phyloP scores from a whole-genome alignment of 2,329 filamentous ascomycete genomes.

The Polychaeton citri region DNA sequence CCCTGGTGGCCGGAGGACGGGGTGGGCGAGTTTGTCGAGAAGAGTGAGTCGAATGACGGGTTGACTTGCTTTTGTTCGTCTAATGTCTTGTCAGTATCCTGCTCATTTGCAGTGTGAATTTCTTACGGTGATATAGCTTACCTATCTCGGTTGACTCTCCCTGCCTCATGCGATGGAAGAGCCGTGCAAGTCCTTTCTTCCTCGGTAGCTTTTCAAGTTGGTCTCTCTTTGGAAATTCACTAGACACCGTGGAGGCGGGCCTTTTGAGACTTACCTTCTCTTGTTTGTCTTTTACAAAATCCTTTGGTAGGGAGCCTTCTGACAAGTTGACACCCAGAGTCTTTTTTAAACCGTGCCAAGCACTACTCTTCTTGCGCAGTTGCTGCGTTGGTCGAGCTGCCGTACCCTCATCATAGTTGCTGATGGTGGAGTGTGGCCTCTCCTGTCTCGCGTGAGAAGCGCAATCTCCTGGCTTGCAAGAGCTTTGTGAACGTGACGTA shows the following conservation, averaged over 20 bases:
- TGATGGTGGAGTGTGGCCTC: too few species aligned
- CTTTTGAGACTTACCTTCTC: too few species aligned
- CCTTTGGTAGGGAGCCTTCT: conserved; percentile 11
- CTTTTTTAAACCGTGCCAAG: background rate
- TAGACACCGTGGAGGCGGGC: conserved; percentile 19
- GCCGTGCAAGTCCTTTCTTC: conserved; percentile 7
- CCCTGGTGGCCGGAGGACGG: conserved; percentile 35
- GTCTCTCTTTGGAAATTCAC: conserved; percentile 26
- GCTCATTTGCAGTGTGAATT: too few species aligned
- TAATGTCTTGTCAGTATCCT: too few species aligned
- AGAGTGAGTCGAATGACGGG: conserved; percentile 16
- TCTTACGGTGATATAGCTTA: too few species aligned
- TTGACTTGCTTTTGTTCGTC: conserved; percentile 10
- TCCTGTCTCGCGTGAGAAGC: too few species aligned
- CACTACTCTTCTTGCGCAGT: background rate
- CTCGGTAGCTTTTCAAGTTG: conserved; percentile 2
- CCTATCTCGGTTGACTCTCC: conserved; percentile 5
- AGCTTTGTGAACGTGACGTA: too few species aligned
- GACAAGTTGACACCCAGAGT: background rate
- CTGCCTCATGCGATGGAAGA: background rate
- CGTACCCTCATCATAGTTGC: too few species aligned
- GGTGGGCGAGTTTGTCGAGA: conserved; percentile 22
- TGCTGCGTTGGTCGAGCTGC: background rate
- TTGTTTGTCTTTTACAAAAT: too few species aligned
- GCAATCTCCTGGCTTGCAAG: too few species aligned